A percentile compares a stretch with the other conserved stretches of the same genome.
Evolutionary conservation across 352 stramenopile genomes (phyloP).

Genomic region (Phytophthora gonapodyides): DNA sequence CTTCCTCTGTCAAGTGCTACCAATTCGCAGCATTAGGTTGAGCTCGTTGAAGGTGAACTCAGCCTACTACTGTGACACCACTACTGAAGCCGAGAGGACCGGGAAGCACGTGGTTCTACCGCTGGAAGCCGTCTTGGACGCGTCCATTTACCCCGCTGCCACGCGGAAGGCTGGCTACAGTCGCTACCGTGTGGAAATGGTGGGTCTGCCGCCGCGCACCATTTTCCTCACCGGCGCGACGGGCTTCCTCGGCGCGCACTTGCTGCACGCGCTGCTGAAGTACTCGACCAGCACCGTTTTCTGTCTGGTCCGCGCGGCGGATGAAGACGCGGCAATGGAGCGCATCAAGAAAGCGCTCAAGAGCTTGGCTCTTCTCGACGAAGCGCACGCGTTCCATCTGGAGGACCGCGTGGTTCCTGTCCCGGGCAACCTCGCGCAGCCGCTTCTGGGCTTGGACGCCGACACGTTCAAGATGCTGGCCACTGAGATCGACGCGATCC

Average conservation of each 20-base stretch:
- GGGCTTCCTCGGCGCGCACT: constrained; percentile 88
- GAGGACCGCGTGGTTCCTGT: constrained; percentile 73
- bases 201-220: constrained; percentile 66
- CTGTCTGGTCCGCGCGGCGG: constrained; percentile 75
- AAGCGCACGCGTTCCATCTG: constrained; percentile 57
- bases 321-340: constrained; percentile 52
- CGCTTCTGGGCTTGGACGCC: constrained; percentile 80
- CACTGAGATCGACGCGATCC: constrained; percentile 88
- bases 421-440: constrained; percentile 79
- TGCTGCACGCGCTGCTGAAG: constrained; percentile 84
- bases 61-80: too few relatives aligned
- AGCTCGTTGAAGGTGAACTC: too few relatives aligned
- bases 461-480: constrained; percentile 87
- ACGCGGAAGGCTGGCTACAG: constrained; percentile 78
- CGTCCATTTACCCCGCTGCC: constrained; percentile 71
- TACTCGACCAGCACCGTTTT: constrained; percentile 76
- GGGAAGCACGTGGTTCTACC: constrained; percentile 61
- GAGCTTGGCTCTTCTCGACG: constrained; percentile 56
- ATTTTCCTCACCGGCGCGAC: constrained; percentile 92
- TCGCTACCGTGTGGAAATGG: constrained; percentile 83
- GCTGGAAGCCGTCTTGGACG: constrained; percentile 67
- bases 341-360: constrained; percentile 66
- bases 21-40: too few relatives aligned
- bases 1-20: too few relatives aligned
- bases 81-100: constrained; percentile 4